These are phyloP conservation scores for Triticum aestivum DNA, from an alignment of 176 grass and related monocot species.

Conservation along the genomic window IWGSC_CS_RefSeq_v2.1 NC_057808.1:334604873-334605372, in stretches of 20 bases:
- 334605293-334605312: neutral
- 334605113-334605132: neutral
- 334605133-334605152: constrained; percentile 15
- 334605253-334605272: neutral
- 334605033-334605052: constrained; percentile 54
- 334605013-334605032: constrained; percentile 54
- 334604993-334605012: constrained; percentile 43
- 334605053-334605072: constrained; percentile 76
- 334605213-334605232: neutral
- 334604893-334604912: constrained; percentile 84
- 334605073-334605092: constrained; percentile 29
- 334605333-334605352: constrained; percentile 8
- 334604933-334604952: constrained; percentile 56
- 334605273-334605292: constrained; percentile 1
- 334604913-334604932: constrained; percentile 53
- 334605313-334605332: constrained; percentile 7
- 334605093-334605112: neutral
- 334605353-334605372: neutral
- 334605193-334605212: constrained; percentile 13
- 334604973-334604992: constrained; percentile 19
- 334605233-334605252: neutral
- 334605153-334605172: neutral
- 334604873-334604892: constrained; percentile 91
- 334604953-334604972: constrained; percentile 34
- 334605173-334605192: neutral